Evolutionary conservation across 805 yeast species (phyloP).

Genomic region (Candida stauntonica): DNA sequence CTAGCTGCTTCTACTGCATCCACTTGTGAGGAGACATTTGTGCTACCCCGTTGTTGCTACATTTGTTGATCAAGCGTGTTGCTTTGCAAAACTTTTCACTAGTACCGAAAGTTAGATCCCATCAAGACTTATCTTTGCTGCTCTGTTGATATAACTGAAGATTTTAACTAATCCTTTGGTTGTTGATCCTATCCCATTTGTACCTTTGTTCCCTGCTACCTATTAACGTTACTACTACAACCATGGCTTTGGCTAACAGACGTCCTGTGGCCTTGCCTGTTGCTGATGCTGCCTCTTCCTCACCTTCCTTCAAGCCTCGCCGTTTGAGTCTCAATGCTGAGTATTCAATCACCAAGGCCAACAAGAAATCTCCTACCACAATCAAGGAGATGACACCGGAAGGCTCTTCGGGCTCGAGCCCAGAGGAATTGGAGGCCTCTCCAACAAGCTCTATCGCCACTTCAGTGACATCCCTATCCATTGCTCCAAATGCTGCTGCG

Average conservation of each 20-base stretch:
- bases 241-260: slow-evolving; percentile 64
- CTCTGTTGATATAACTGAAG: slow-evolving; percentile 19
- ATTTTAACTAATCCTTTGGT: slow-evolving; percentile 27
- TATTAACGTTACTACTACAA: slow-evolving; percentile 1
- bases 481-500: slow-evolving; percentile 10
- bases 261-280: slow-evolving; percentile 55
- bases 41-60: neutral
- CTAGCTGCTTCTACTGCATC: slow-evolving; percentile 3
- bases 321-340: slow-evolving; percentile 26
- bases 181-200: neutral
- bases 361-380: slow-evolving; percentile 12
- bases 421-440: slow-evolving; percentile 24
- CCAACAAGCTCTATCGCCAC: slow-evolving; percentile 23
- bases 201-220: slow-evolving; percentile 1
- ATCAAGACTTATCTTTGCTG: too few relatives aligned
- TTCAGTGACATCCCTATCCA: slow-evolving; percentile 18
- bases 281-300: slow-evolving; percentile 26
- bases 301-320: slow-evolving; percentile 29
- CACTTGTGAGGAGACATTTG: slow-evolving; percentile 7
- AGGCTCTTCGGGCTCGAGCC: slow-evolving; percentile 22
- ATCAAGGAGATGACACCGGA: slow-evolving; percentile 26
- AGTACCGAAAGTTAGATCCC: too few relatives aligned
- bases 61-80: slow-evolving; percentile 7
- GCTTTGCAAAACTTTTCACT: too few relatives aligned
- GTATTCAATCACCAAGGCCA: slow-evolving; percentile 12